Base-by-base conservation (phyloP, 768 basidiomycete genomes). In the Agaricus subrufescens region DNA sequence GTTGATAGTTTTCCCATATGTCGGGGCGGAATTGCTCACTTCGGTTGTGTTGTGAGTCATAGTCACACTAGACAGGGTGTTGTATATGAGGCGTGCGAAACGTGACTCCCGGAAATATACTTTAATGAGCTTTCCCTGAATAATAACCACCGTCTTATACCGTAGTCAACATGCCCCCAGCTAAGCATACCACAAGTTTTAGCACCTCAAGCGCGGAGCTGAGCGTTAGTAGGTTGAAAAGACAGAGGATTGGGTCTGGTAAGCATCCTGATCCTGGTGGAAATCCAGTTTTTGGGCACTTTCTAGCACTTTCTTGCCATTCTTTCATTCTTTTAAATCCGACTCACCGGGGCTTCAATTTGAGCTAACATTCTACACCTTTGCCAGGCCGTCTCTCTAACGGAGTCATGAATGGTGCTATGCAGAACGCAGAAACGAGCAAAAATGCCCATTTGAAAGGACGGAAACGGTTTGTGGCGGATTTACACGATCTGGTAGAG, bases 401-500 rank as follows among this genome's bases (percentile, higher is more conserved):
- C 11, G 15, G 12, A 2, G 12, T 30, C 23, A 42, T 56, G 46
- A 30, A 70, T 11, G 34, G 19, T 59, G 54, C 46, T 34, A 30
- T 58, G 19, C 58, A 62, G 30, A 25, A 14, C 7, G 65, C 67
- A 44, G 65, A 70, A 50, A 61, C 67, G 4, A 63, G 62, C 44
- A 76, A 70, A 65, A 78, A 81, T 60, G 65, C 67, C 6, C 69
- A 74, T 46, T 66, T 84, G 63, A 85, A 81, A 64, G 85, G 84
- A 6, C 72, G 84, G 30, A 80, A 73, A 62, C 73, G 80, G 52
- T 86, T 83, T 64, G 71, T 67, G 9, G 82, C 82, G 31, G 85
- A 86, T 69, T 70, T 85, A n/a, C 61, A 66, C 2, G 79, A 81
- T 58, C 57, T 84, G 50, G 69, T 71, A 52, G 68, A 69, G 10